Base-by-base conservation (phyloP, 2,329 filamentous ascomycete genomes). In the Sporothrix inflata region DNA sequence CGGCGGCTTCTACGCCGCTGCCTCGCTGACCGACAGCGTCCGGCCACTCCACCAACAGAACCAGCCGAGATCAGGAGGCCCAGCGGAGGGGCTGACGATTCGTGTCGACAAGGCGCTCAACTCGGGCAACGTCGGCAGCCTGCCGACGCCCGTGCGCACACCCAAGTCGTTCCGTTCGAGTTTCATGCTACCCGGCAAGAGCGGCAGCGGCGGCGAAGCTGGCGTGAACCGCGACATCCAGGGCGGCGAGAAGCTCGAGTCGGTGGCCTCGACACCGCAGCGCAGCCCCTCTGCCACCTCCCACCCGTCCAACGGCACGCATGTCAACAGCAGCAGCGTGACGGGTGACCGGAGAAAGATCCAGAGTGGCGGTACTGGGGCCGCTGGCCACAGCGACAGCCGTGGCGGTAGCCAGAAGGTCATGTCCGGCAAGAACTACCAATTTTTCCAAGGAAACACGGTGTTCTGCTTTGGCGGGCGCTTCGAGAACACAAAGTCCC, bases 361-460 rank as follows among this genome's bases (percentile, higher is more conserved):
- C 24, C 47, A 47, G 21, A 34, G 40, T 5, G 21, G 7, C 11
- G 57, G 42, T 16, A 27, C 42, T 12, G 60, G 30, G 14, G 45
- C 55, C 4, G 51, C 65, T 6, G 67, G 55, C 49, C n/a, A 45
- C 67, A 42, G 49, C 57, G 40, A 27, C 27, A 21, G 40, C 89
- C 92, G 61, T 90, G 87, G 75, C n/a, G 27, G 27, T 40, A 65
- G 51, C 30, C 60, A 60, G 11, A 49, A 8, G n/a, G 40, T 40
- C 38, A 30, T 49, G 24, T 42, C 27, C 2, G 90, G 92, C 69
- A 91, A 87, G 75, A 97, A 98, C 77, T 92, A 95, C 81, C 89
- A 98, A 79, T 97, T 97, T 80, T 98, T 98, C 78, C 89, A 93
- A 60, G 96, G 96, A 61, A 99, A 98, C 79, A 97, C 94, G 0